phyloP scores from a whole-genome alignment of 441 rosid species.

The Syzygium malaccense region DNA sequence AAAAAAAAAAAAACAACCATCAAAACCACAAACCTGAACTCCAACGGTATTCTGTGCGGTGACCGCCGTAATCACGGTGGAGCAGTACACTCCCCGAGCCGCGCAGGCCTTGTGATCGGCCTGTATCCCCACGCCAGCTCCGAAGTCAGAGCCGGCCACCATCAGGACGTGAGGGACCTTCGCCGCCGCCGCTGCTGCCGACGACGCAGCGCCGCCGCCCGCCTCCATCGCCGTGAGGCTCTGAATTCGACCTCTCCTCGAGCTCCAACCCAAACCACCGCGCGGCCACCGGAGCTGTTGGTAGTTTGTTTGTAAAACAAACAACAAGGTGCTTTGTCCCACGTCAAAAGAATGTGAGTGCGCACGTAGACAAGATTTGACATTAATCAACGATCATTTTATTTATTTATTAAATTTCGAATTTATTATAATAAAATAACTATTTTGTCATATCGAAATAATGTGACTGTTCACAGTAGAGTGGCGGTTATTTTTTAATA shows the following conservation, averaged over 20 bases:
- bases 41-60: conserved; percentile 94
- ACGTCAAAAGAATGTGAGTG: too few species aligned
- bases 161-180: conserved; percentile 70
- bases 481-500: too few species aligned
- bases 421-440: too few species aligned
- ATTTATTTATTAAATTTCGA: too few species aligned
- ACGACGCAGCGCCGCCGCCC: not conserved
- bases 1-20: not conserved
- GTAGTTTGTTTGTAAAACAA: too few species aligned
- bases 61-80: conserved; percentile 80
- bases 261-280: too few species aligned
- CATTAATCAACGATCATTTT: too few species aligned
- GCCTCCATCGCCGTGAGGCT: conserved; percentile 15
- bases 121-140: conserved; percentile 90
- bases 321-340: too few species aligned
- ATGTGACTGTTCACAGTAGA: too few species aligned
- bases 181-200: not conserved
- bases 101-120: conserved; percentile 93
- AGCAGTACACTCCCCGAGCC: conserved; percentile 84
- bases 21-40: conserved; percentile 44
- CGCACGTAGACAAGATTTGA: too few species aligned
- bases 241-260: not conserved
- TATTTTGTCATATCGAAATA: too few species aligned
- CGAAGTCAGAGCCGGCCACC: conserved; percentile 93
- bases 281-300: too few species aligned